phyloP scores from a whole-genome alignment of 345 rosid species.

The Salix udensis region DNA sequence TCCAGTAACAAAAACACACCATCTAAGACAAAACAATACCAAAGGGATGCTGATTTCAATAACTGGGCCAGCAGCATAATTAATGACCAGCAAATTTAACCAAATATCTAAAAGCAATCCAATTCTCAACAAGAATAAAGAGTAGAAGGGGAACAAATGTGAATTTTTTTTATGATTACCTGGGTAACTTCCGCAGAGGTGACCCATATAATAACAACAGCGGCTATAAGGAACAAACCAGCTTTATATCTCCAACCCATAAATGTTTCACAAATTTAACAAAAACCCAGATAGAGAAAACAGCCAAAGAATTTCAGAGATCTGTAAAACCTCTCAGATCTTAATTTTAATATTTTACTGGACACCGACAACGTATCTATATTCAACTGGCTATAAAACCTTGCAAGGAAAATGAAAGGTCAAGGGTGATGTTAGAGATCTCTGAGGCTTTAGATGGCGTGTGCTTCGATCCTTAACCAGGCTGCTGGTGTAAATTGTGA shows the following conservation, averaged over 20 bases:
- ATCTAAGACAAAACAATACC: background rate
- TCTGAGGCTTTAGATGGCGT: background rate
- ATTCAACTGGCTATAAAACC: background rate
- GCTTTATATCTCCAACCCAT: constrained; percentile 91
- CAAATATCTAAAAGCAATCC: background rate
- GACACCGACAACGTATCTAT: background rate
- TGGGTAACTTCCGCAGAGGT: constrained; percentile 38
- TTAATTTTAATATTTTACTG: background rate
- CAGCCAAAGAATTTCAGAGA: constrained; percentile 22
- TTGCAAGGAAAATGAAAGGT: background rate
- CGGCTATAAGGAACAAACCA: constrained; percentile 74
- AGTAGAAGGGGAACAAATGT: background rate
- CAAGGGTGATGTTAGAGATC: constrained; percentile 10
- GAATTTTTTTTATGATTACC: constrained; percentile 10
- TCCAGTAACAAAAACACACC: background rate
- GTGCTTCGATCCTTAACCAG: constrained; percentile 11
- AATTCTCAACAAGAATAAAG: background rate
- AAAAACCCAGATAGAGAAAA: background rate
- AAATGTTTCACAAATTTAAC: background rate
- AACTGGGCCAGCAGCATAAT: background rate
- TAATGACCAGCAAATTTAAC: background rate
- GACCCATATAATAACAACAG: constrained; percentile 78
- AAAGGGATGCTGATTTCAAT: background rate
- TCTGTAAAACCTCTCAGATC: constrained; percentile 24
- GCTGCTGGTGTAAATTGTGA: constrained; percentile 2